Evolutionary conservation across 73 alveolate genomes (phyloP).

Genomic region (Paramecium pentaurelia): DNA sequence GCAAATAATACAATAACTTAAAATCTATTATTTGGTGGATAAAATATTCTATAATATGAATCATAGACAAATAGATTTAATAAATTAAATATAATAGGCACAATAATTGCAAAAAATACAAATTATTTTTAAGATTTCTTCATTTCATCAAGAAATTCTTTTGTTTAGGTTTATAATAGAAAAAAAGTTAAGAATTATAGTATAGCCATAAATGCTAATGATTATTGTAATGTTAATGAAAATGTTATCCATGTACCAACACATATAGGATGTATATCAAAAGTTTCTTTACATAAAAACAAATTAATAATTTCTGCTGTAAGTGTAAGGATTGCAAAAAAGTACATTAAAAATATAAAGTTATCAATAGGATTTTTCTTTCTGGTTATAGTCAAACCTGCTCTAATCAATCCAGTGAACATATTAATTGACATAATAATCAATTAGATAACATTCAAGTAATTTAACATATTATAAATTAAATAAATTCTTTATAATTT

Average conservation of each 20-base stretch:
- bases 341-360: neutral
- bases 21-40: slow-evolving; percentile 34
- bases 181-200: neutral
- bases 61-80: neutral
- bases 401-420: neutral
- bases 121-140: neutral
- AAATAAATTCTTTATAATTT: neutral
- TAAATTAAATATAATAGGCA: neutral
- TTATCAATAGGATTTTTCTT: neutral
- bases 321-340: neutral
- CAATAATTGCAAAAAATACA: neutral
- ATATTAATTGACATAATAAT: neutral
- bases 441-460: neutral
- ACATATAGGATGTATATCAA: neutral
- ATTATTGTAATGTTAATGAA: neutral
- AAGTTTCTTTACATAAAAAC: neutral
- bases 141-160: neutral
- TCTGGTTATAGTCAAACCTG: neutral
- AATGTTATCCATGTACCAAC: slow-evolving; percentile 1
- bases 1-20: slow-evolving; percentile 14
- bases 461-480: neutral
- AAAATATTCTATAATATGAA: neutral
- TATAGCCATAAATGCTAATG: neutral
- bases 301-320: neutral
- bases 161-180: neutral